Evolutionary conservation across 192 early-diverging fungal genomes (phyloP).

Genomic region (Podila epigama): DNA sequence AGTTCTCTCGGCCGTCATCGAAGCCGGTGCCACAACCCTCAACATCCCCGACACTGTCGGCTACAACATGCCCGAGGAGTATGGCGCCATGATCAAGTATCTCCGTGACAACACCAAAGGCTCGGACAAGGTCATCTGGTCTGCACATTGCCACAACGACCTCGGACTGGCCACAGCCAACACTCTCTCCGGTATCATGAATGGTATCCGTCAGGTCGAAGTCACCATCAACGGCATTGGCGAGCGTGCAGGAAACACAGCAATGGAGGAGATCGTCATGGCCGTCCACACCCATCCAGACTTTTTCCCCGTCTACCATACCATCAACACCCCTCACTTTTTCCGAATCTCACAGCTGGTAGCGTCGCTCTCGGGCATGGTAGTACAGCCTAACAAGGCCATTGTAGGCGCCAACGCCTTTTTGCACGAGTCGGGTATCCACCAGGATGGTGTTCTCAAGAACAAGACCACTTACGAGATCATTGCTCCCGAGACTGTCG

Average conservation of each 20-base stretch:
- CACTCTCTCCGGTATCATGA: constrained; percentile 86
- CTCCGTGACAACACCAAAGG: constrained; percentile 78
- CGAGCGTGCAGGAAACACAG: constrained; percentile 97
- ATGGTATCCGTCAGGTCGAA: constrained; percentile 96
- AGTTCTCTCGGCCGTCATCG: constrained; percentile 82
- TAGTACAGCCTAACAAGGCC: constrained; percentile 98
- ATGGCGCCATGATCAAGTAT: constrained; percentile 86
- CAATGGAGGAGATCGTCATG: constrained; percentile 97
- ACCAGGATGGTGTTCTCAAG: constrained; percentile 98
- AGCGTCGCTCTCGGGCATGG: constrained; percentile 88
- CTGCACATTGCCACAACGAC: constrained; percentile 99
- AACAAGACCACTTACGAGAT: constrained; percentile 97
- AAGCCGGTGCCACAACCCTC: constrained; percentile 92
- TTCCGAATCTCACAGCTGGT: constrained; percentile 91
- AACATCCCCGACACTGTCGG: constrained; percentile 99
- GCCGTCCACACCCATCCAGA: constrained; percentile 92
- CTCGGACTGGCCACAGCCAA: constrained; percentile 97
- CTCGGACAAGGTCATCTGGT: constrained; percentile 79
- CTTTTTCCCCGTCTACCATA: constrained; percentile 88
- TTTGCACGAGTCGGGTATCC: constrained; percentile 97
- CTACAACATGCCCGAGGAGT: constrained; percentile 92
- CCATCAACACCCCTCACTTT: constrained; percentile 89
- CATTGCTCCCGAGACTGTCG: constrained; percentile 91
- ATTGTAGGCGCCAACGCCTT: constrained; percentile 98
- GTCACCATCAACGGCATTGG: constrained; percentile 99